Evolutionary conservation across 495 filamentous ascomycete species (phyloP).

Genomic region (Talaromyces stipitatus): DNA sequence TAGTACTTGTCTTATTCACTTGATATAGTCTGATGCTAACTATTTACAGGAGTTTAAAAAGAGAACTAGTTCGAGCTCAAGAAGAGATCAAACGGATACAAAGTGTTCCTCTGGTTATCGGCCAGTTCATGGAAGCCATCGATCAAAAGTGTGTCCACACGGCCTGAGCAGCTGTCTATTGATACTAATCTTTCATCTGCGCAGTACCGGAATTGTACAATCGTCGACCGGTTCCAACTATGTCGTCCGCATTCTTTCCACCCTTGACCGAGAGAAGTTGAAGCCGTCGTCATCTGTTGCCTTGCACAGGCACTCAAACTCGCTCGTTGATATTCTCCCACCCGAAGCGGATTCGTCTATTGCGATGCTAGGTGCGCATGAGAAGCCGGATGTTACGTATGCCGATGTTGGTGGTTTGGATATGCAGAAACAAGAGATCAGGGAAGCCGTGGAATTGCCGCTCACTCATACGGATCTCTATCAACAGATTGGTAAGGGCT

Average conservation of each 20-base stretch:
- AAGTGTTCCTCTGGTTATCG: conserved; percentile 94
- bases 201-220: conserved; percentile 94
- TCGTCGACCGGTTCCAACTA: conserved; percentile 98
- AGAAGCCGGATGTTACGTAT: conserved; percentile 98
- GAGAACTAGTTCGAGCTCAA: conserved; percentile 93
- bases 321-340: conserved; percentile 94
- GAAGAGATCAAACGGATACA: conserved; percentile 99
- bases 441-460: conserved; percentile 93
- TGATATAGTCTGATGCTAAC: background rate
- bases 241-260: conserved; percentile 96
- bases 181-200: background rate
- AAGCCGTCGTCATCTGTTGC: conserved; percentile 97
- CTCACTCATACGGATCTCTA: conserved; percentile 97
- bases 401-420: conserved; percentile 96
- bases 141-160: conserved; percentile 72
- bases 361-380: conserved; percentile 90
- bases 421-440: conserved; percentile 99
- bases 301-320: conserved; percentile 95
- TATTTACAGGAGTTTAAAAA: conserved; percentile 73
- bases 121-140: conserved; percentile 99
- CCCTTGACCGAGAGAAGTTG: conserved; percentile 92
- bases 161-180: conserved; percentile 11
- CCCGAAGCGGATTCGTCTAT: conserved; percentile 98
- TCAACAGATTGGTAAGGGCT: conserved; percentile 71
- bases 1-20: background rate